Percentiles rank a stretch among this genome's conserved stretches.
These are phyloP conservation scores for Tuber magnatum DNA, from an alignment of 495 filamentous ascomycete species.

Conservation along the genomic window DNA sequence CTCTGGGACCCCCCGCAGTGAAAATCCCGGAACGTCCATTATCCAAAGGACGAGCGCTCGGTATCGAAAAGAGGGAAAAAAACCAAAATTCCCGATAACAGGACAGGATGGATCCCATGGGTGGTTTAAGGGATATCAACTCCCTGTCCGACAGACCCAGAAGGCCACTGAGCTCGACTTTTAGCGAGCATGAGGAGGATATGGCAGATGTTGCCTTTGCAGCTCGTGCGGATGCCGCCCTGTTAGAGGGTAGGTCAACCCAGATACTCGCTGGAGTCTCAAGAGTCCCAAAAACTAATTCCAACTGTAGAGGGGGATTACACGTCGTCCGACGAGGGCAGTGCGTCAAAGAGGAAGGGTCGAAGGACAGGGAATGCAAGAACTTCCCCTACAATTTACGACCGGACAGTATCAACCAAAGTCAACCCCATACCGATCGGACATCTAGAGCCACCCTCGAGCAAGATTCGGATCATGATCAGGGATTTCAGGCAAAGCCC, in stretches of 20 bases:
- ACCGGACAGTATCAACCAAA: conserved; percentile 10
- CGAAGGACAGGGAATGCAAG: conserved; percentile 8
- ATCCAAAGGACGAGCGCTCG: not conserved
- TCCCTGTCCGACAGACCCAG: not conserved
- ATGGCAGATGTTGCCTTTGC: conserved; percentile 30
- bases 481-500: conserved; percentile 25
- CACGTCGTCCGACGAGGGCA: conserved; percentile 21
- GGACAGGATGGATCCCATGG: not conserved
- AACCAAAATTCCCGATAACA: not conserved
- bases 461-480: conserved; percentile 25
- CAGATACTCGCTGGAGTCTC: not conserved
- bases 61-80: not conserved
- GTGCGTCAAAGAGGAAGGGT: not conserved
- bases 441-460: conserved; percentile 7
- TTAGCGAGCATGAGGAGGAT: conserved; percentile 20
- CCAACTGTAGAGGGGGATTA: conserved; percentile 19
- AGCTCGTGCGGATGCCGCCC: conserved; percentile 10
- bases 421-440: conserved; percentile 16
- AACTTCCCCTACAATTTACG: conserved; percentile 7
- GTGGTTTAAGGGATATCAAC: not conserved
- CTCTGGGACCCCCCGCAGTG: not conserved
- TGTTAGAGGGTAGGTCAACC: conserved; percentile 20
- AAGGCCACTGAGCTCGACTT: not conserved
- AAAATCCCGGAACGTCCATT: not conserved
- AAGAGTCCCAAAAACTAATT: conserved; percentile 3